phyloP scores from a whole-genome alignment of 108 stramenopile genomes.

The Skeletonema grethae region DNA sequence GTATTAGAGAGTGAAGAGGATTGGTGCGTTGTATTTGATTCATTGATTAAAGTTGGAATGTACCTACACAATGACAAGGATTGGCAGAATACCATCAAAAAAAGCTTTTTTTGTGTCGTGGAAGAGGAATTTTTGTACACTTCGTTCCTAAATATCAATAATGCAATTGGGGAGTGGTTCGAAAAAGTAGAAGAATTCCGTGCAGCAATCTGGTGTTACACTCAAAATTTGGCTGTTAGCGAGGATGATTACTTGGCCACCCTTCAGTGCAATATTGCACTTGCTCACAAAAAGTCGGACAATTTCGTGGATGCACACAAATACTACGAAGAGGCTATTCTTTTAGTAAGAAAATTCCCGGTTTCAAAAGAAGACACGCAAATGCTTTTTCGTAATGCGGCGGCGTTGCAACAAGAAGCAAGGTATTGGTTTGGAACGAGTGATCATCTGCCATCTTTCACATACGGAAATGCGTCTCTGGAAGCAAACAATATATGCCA shows the following conservation, averaged over 20 bases:
- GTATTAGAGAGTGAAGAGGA: background rate
- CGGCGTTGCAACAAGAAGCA: background rate
- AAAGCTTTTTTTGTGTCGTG: background rate
- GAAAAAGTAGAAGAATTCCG: background rate
- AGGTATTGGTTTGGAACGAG: background rate
- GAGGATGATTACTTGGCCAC: background rate
- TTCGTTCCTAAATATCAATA: background rate
- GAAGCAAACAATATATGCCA: slow-evolving; percentile 4
- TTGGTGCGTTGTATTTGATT: background rate
- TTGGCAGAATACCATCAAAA: background rate
- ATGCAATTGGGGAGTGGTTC: background rate
- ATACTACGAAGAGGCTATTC: slow-evolving; percentile 2
- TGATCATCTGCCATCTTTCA: background rate
- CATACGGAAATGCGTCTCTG: background rate
- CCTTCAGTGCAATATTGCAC: background rate
- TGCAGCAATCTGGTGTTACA: background rate
- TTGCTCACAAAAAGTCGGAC: background rate
- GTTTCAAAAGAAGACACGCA: background rate
- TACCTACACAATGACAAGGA: background rate
- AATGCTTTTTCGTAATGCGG: background rate
- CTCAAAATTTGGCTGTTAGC: background rate
- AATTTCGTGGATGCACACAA: background rate
- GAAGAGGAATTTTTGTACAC: background rate
- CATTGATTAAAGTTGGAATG: background rate
- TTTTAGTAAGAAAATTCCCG: background rate